These are phyloP conservation scores for Dictyostelium citrinum DNA, from an alignment of 78 protist genomes.

Conservation along the genomic window DNA sequence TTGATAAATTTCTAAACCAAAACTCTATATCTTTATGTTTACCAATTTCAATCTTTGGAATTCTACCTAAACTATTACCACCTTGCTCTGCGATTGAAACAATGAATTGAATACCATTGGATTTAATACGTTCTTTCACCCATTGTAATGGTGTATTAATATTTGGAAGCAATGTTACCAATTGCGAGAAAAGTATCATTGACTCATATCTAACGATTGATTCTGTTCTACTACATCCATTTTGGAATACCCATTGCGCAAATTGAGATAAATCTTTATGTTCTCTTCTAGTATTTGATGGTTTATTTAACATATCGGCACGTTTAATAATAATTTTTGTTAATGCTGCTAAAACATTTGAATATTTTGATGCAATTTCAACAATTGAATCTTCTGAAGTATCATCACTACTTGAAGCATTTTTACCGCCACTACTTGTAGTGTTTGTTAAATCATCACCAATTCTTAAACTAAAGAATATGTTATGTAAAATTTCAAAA, in stretches of 20 bases:
- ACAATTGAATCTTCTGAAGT: conserved; percentile 11
- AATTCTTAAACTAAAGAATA: conserved; percentile 24
- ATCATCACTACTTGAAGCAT: not conserved
- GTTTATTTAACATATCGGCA: conserved; percentile 4
- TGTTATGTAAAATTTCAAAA: conserved; percentile 50
- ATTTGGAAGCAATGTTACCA: conserved; percentile 32
- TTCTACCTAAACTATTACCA: not conserved
- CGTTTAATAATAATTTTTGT: conserved; percentile 22
- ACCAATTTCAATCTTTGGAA: conserved; percentile 11
- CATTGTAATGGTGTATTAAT: conserved; percentile 31
- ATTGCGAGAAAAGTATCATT: conserved; percentile 11
- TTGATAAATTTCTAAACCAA: conserved; percentile 29
- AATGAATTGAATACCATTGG: conserved; percentile 12
- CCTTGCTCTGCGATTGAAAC: conserved; percentile 23
- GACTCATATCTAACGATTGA: conserved; percentile 4
- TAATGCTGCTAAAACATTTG: conserved; percentile 18
- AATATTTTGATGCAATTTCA: conserved; percentile 27
- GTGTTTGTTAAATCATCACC: not conserved
- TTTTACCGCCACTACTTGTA: not conserved
- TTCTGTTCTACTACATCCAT: conserved; percentile 22
- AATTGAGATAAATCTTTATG: conserved; percentile 58
- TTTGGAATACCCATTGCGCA: conserved; percentile 41
- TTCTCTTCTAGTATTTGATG: conserved; percentile 37
- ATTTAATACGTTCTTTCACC: conserved; percentile 8
- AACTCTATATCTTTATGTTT: conserved; percentile 25